Conservation (phyloP, 169 alveolate genomes). For the Plasmodium cynomolgi region DNA sequence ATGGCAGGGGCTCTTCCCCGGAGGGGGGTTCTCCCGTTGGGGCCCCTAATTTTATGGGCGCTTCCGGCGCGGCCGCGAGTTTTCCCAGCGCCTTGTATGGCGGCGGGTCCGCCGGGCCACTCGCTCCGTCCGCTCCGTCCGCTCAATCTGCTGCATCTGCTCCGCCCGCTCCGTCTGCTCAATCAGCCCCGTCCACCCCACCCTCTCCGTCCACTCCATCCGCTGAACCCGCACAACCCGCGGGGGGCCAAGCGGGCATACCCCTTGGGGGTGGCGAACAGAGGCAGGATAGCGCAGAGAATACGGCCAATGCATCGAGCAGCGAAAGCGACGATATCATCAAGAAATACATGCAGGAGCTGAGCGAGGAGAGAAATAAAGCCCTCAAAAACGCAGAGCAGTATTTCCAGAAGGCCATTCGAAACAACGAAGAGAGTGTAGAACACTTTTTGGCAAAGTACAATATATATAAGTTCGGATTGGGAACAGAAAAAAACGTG, state of each 20-base stretch:
- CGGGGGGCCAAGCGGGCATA: background rate
- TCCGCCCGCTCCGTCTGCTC: too few species aligned
- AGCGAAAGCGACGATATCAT: slow-evolving; percentile 27
- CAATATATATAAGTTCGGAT: slow-evolving; percentile 82
- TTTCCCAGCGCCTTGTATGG: background rate
- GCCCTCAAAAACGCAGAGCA: slow-evolving; percentile 38
- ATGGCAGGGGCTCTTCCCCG: background rate
- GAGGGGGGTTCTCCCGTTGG: background rate
- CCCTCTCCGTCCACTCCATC: background rate
- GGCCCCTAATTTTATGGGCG: background rate
- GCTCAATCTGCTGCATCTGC: too few species aligned
- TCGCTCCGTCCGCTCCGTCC: background rate
- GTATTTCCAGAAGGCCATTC: slow-evolving; percentile 58
- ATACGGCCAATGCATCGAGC: background rate
- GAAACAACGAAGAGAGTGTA: slow-evolving; percentile 41
- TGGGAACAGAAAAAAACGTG: slow-evolving; percentile 83
- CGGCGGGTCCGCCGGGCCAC: background rate
- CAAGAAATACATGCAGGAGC: slow-evolving; percentile 17
- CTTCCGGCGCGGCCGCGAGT: background rate
- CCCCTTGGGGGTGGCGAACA: background rate
- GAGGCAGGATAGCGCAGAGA: background rate
- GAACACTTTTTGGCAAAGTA: slow-evolving; percentile 78
- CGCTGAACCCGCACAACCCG: too few species aligned
- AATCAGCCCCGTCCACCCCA: too few species aligned
- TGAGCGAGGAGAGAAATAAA: slow-evolving; percentile 1